These are phyloP conservation scores for Colletotrichum filicis DNA, from an alignment of 2,329 filamentous ascomycete species.

Conservation along the genomic window DNA sequence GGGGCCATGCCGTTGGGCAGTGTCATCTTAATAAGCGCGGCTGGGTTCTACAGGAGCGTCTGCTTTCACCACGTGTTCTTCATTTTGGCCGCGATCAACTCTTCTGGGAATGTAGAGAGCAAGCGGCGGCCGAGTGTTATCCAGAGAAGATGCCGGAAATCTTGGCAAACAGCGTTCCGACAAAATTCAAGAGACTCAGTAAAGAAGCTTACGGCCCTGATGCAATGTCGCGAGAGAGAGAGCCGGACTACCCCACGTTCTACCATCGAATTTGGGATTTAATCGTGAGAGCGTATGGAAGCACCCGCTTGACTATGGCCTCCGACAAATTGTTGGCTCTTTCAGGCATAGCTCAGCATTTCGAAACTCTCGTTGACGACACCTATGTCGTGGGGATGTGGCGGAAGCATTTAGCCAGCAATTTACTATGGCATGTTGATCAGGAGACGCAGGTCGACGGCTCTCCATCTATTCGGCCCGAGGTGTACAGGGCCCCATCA, in stretches of 20 bases:
- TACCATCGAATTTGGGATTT: background rate
- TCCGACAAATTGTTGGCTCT: constrained; percentile 1
- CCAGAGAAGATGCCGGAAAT: background rate
- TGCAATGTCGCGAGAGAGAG: accelerated
- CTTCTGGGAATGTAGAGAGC: constrained; percentile 20
- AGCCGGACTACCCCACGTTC: background rate
- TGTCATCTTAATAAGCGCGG: constrained; percentile 14
- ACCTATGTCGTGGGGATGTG: constrained; percentile 7
- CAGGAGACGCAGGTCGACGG: background rate
- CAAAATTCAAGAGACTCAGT: constrained; percentile 9
- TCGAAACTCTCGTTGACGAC: background rate
- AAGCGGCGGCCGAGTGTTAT: constrained; percentile 7
- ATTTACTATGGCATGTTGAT: background rate
- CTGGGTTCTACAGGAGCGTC: constrained; percentile 15
- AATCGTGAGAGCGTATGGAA: background rate
- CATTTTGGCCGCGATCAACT: constrained; percentile 14
- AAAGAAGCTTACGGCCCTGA: background rate
- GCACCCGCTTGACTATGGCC: background rate
- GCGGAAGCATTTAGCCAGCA: background rate
- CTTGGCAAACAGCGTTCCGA: background rate
- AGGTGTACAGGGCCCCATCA: background rate
- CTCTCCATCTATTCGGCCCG: background rate
- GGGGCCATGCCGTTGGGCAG: background rate
- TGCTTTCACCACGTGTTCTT: constrained; percentile 4
- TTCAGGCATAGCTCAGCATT: background rate